Conservation (phyloP, 306 rosid species). For the Crotalaria pallida region DNA sequence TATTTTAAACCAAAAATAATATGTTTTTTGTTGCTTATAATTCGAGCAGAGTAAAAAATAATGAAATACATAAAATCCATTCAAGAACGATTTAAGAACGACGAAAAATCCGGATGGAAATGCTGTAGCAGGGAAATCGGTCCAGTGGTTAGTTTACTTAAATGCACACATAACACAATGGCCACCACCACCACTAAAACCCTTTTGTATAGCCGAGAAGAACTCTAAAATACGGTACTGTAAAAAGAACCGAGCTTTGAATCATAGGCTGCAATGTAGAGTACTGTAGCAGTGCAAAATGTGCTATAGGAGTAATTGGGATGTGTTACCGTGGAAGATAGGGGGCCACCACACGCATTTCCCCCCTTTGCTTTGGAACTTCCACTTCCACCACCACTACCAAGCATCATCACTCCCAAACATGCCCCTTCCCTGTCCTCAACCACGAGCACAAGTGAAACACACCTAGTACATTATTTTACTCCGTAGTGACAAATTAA, state of each 20-base stretch:
- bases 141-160: too few relatives aligned
- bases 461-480: constrained; percentile 5
- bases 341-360: constrained; percentile 62
- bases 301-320: constrained; percentile 50
- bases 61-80: too few relatives aligned
- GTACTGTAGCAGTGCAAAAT: constrained; percentile 42
- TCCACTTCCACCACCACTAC: constrained; percentile 37
- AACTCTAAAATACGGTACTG: constrained; percentile 24
- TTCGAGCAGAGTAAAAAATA: too few relatives aligned
- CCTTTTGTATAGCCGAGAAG: not conserved
- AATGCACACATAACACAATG: not conserved
- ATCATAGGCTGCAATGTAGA: constrained; percentile 46
- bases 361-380: constrained; percentile 37
- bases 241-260: constrained; percentile 31
- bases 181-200: not conserved
- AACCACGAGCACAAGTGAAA: constrained; percentile 16
- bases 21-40: too few relatives aligned
- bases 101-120: too few relatives aligned
- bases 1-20: too few relatives aligned
- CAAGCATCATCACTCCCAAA: constrained; percentile 35
- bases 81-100: too few relatives aligned
- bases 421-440: constrained; percentile 51
- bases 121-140: too few relatives aligned
- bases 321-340: constrained; percentile 31
- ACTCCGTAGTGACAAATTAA: not conserved